Evolutionary conservation across 257 asterid species (phyloP), one percentile per base, ranked within the genome.

Genomic region (Echites panduratus): DNA sequence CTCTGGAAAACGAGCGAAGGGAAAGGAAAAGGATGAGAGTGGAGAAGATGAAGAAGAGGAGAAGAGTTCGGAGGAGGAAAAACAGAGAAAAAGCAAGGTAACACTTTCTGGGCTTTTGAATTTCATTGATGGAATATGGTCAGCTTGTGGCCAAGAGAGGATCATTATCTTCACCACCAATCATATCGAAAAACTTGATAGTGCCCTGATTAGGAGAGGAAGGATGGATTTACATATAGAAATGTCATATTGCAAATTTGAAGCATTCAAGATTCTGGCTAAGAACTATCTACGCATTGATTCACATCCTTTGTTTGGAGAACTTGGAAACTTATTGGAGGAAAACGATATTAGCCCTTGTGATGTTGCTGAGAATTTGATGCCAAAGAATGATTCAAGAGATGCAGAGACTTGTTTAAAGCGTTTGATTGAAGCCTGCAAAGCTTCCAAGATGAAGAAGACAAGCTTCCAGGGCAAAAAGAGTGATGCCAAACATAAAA

Each of bases 11-110:
- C 20, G 69, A 20, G 24, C 12, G 0, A 64, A 38, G 69, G 38
- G 40, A 9, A 43, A 43, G 8, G 38, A 45, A 26, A 24, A n/a
- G 41, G 13, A 24, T 1, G 27, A 38, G 43, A 44, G 6, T 22
- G 71, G 20, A 24, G 57, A 67, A 4, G 56, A 67, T 67, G 12
- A 67, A 43, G 56, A 67, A 26, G 40, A 64, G 13, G 68, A 63
- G 27, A 63, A 63, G 27, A 38, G 24, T 32, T 32, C 67, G 4
- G 10, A 10, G 8, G 45, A 29, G 4, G 67, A 62, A 35, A 24
- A 64, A 7, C 78, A 86, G 50, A 75, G 79, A 20, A 87, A 85
- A 67, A 44, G 53, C 16, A 67, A 43, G 53, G 53, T 67, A 22
- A 43, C 71, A 67, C 71, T 67, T 43, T 48, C 71, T 44, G 71